Conservation (phyloP, 2,329 filamentous ascomycete genomes). For the Aspergillus pseudotamarii region DNA sequence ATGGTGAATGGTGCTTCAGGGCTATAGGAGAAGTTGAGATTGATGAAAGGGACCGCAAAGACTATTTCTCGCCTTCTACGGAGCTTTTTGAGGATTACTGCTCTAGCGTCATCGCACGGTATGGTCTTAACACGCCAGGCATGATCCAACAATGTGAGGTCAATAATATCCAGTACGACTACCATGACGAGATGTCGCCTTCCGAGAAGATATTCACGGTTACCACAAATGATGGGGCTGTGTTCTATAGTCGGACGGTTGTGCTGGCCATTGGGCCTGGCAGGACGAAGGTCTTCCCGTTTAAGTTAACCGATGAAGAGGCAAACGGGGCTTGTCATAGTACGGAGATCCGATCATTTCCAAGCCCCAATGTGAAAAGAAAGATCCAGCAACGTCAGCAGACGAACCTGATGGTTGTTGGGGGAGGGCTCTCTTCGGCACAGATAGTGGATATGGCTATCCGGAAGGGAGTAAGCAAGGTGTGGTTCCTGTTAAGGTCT, state of each 20-base stretch:
- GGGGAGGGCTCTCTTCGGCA: slow-evolving; percentile 75
- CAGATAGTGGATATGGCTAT: slow-evolving; percentile 71
- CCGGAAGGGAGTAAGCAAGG: slow-evolving; percentile 64
- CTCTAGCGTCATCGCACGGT: slow-evolving; percentile 58
- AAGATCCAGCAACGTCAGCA: slow-evolving; percentile 54
- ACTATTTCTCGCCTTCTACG: slow-evolving; percentile 69
- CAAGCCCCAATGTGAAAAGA: slow-evolving; percentile 53
- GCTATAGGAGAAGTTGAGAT: slow-evolving; percentile 52
- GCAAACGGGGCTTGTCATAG: slow-evolving; percentile 62
- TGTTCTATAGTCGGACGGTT: slow-evolving; percentile 63
- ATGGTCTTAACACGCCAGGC: slow-evolving; percentile 55
- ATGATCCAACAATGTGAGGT: slow-evolving; percentile 65
- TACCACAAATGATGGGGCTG: slow-evolving; percentile 54
- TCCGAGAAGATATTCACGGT: slow-evolving; percentile 66
- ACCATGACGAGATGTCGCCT: slow-evolving; percentile 45
- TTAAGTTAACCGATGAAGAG: slow-evolving; percentile 45
- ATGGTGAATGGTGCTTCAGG: slow-evolving; percentile 10
- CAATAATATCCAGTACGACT: slow-evolving; percentile 62
- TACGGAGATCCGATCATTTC: slow-evolving; percentile 64
- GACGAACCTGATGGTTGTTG: slow-evolving; percentile 72
- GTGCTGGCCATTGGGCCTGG: slow-evolving; percentile 73
- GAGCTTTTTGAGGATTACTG: slow-evolving; percentile 67
- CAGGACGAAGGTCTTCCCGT: slow-evolving; percentile 57
- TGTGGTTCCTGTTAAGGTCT: slow-evolving; percentile 71
- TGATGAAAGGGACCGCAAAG: slow-evolving; percentile 68